Evolutionary conservation across 805 yeast genomes (phyloP).

Genomic region (Phaffomyces antillensis): DNA sequence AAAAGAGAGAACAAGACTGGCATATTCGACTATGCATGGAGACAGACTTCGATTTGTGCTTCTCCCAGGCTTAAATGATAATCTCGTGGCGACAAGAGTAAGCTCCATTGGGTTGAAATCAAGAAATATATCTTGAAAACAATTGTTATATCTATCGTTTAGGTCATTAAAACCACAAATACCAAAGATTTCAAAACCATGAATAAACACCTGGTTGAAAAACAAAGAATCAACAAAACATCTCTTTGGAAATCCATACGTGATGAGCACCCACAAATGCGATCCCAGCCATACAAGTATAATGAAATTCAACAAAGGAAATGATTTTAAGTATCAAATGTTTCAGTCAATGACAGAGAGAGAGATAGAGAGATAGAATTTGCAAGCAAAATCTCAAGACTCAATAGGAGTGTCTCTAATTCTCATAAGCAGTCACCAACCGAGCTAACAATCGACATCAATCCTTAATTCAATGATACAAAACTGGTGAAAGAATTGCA

Average conservation of each 20-base stretch:
- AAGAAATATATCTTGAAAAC: slow-evolving; percentile 21
- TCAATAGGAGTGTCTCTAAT: slow-evolving; percentile 12
- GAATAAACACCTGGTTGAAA: background rate
- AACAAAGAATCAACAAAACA: background rate
- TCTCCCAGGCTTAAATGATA: slow-evolving; percentile 27
- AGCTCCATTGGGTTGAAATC: slow-evolving; percentile 75
- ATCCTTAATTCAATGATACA: too few species aligned
- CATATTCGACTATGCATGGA: slow-evolving; percentile 56
- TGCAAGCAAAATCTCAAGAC: slow-evolving; percentile 8
- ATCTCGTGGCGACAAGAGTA: slow-evolving; percentile 62
- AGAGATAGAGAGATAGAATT: too few species aligned
- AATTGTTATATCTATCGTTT: slow-evolving; percentile 76
- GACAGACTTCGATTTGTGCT: slow-evolving; percentile 16
- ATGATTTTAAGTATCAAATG: too few species aligned
- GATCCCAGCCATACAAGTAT: background rate
- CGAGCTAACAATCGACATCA: too few species aligned
- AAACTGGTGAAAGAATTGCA: background rate
- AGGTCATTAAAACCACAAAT: slow-evolving; percentile 43
- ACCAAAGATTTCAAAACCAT: slow-evolving; percentile 41
- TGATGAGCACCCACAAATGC: too few species aligned
- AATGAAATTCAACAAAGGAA: too few species aligned
- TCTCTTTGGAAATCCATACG: too few species aligned
- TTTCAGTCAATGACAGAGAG: background rate
- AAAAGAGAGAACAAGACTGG: slow-evolving; percentile 35
- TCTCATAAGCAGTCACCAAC: too few species aligned